Percentiles rank a stretch among this genome's conserved stretches.
Conservation (phyloP, 148 eudicot genomes). For the Chenopodium formosanum region DNA sequence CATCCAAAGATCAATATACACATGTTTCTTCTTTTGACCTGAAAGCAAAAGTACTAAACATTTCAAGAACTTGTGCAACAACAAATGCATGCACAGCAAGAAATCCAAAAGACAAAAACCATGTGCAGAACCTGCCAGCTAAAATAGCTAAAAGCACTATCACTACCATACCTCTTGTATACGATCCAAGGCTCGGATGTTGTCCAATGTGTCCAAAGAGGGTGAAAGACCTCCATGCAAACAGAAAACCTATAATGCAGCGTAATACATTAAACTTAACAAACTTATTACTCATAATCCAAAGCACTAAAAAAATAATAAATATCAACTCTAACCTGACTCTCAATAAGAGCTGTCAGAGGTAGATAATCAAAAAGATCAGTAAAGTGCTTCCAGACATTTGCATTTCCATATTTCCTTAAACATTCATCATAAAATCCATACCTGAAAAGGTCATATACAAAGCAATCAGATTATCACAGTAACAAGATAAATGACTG, state of each 20-base stretch:
- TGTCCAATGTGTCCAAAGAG: constrained; percentile 85
- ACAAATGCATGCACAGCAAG: neutral
- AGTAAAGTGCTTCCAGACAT: constrained; percentile 95
- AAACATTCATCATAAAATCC: constrained; percentile 98
- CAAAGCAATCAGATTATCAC: neutral
- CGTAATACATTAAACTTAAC: neutral
- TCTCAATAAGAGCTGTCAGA: constrained; percentile 95
- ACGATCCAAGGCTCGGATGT: constrained; percentile 91
- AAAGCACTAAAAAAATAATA: neutral
- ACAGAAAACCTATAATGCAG: constrained; percentile 66
- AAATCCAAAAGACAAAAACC: neutral
- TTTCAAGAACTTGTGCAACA: neutral
- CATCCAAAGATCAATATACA: neutral
- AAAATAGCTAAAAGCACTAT: too few species aligned
- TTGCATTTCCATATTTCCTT: constrained; percentile 97
- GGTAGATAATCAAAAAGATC: constrained; percentile 96
- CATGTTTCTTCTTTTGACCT: neutral
- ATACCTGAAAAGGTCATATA: constrained; percentile 50
- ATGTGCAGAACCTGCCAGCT: neutral
- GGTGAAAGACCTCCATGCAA: constrained; percentile 99
- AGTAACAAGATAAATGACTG: neutral
- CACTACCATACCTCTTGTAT: constrained; percentile 75
- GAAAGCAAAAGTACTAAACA: neutral
- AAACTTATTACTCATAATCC: neutral
- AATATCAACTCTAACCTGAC: constrained; percentile 60